Base-by-base conservation (phyloP, 2,329 filamentous ascomycete genomes). In the Trichocomaceae sp. region DNA sequence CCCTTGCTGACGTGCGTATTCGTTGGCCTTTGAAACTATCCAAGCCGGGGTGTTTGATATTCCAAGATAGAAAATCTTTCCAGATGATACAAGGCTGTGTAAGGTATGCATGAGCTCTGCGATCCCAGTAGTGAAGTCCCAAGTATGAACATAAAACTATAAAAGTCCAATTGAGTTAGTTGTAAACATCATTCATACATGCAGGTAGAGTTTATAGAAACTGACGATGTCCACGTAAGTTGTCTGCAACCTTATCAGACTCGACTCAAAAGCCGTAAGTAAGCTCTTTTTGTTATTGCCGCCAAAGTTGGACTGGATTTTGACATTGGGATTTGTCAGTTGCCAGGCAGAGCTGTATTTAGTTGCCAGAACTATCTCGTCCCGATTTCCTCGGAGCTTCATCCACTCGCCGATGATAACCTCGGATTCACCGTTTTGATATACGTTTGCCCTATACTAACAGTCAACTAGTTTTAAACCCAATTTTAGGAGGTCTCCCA, bases 31-130 rank as follows among this genome's bases (percentile, higher is more conserved):
- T 49, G 66, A 65, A 2, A 78, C 75, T 1, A 78, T 61, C 85
- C 85, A 89, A 5, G 86, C 85, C 0, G 85, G 86, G 0, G 83
- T 83, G 62, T 89, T 84, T 26, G 78, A 83, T 63, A 87, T 77
- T 2, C 86, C 86, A 0, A 88, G 74, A 60, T 88, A 87, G 12
- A 84, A 70, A 0, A 87, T 83, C 62, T 87, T 87, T 10, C 84
- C 83, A 8, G 74, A 64, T 0, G 65, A 57, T 0, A 87, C 82
- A 5, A 86, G 73, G 17, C 77, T 69, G 63, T 88, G 84, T 15
- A 88, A 73, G 1, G 76, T 76, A 52, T 87, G 82, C 85, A 88
- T 88, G 46, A 88, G 51, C 63, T 88, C 84, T 0, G 79, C 75
- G 47, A 87, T 81, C 4, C 23, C 7, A 7, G 23, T 26, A 7